Evolutionary conservation across 805 yeast species (phyloP), one percentile per base, ranked within the genome.

Genomic region (Spathaspora hagerdaliae): DNA sequence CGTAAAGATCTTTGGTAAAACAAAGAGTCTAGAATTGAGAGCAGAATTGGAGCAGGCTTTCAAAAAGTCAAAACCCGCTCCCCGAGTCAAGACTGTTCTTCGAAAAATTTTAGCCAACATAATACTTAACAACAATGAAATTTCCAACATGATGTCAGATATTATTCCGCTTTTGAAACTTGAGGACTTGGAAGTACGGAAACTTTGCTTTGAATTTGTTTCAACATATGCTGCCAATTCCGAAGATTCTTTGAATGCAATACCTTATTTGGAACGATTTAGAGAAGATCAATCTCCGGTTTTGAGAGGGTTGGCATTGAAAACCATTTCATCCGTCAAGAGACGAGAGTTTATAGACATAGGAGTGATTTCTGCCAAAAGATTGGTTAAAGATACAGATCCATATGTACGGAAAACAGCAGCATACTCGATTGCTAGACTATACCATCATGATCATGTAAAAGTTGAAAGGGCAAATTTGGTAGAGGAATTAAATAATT

Each of bases 101-200:
- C 83, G 83, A 61, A 86, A 85, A 56, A 77, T 89, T 27, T 73
- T 91, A 7, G 92, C 96, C 37, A 91, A 90, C 63, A 76, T 89
- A 63, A 84, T 95, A 6, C 74, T 89, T 64, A 89, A 90, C 41
- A 88, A 87, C 61, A 76, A 76, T 45, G 97, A 92, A 58, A 79
- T 90, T 79, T 72, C 81, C 9, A 61, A 67, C 14, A 60, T 92
- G 44, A 78, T 83, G 56, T 82, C 83, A 1, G 95, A 87, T 42
- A 75, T 88, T 6, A 48, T 79, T 6, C 58, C 61, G 32, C 64
- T 83, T n/a, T 67, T 85, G 56, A 69, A 71, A 39, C 61, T 53
- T 27, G 76, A 75, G 52, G 96, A 88, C 63, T 47, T 81, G 29
- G 95, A 87, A 52, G 71, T 84, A 43, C 80, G 87, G 57, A 77